Evolutionary conservation across 202 grass and related monocot genomes (phyloP), one percentile per base, ranked within the genome.

Genomic region (Zizania palustris): DNA sequence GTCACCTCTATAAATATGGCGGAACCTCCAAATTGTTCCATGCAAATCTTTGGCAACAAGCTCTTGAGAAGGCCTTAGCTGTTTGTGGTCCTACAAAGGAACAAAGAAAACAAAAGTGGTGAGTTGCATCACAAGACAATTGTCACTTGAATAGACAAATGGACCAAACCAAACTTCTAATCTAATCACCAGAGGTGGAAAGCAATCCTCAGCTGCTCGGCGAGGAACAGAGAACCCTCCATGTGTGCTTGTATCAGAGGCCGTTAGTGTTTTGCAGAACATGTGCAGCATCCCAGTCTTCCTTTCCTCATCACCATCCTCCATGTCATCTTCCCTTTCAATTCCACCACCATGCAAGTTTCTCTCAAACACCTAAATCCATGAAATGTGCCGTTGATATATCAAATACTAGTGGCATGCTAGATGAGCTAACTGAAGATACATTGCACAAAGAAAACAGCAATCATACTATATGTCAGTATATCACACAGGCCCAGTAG

Each of bases 221-320:
- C 95, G 95, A 80, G 95, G 95, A 69, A 97, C 94, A 59, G 94
- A 97, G 89, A 97, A 97, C 9, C 94, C 94, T 56, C 94, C 94
- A 15, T 97, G 94, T 0, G 91, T 97, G 71, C 94, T 97, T 9
- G 94, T 97, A 77, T 97, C 94, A 69, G 91, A 94, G 39, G 95
- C 91, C 1, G 89, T 98, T 43, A 98, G 83, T 4, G 95, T 98
- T 90, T 97, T 97, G 85, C 95, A 97, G 71, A 97, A 97, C 95
- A 97, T 97, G 58, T 97, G 95, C 36, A 88, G 83, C 82, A 90
- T 94, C 21, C 50, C 11, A 34, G 82, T 50, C 80, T 83, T 84
- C 66, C 62, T 84, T 62, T 88, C 73, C 45, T 71, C 76, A 57
- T 90, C 91, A 22, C 69, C 45, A 43, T 88, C 79, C 21, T 87